Percentiles rank a stretch among this genome's conserved stretches.
Evolutionary conservation across 257 asterid genomes (phyloP).

Genomic region (Mentha longifolia): DNA sequence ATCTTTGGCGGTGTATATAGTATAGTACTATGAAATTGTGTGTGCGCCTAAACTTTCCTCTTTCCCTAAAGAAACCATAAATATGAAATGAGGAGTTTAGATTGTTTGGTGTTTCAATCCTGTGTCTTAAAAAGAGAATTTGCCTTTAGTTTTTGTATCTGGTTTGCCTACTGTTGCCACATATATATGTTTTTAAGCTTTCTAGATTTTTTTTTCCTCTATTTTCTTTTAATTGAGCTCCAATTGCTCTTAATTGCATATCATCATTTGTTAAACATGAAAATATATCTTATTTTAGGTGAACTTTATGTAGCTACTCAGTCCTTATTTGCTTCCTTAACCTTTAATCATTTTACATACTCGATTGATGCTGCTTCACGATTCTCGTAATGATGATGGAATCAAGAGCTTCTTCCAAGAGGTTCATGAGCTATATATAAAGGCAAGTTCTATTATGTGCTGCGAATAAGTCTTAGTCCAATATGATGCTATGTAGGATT

Average conservation of each 20-base stretch:
- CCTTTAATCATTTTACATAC: conserved; percentile 66
- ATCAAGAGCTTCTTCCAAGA: conserved; percentile 98
- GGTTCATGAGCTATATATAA: conserved; percentile 91
- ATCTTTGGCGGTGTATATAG: no score
- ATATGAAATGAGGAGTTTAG: not conserved
- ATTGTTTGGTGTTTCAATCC: conserved; percentile 4
- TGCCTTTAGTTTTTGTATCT: not conserved
- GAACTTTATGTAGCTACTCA: not conserved
- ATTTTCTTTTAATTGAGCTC: not conserved
- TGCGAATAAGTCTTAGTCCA: not conserved
- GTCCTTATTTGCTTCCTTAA: conserved; percentile 48
- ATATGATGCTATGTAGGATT: conserved; percentile 19
- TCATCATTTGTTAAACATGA: conserved; percentile 28
- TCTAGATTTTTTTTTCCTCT: not conserved
- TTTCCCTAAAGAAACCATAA: not conserved
- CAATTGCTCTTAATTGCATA: not conserved
- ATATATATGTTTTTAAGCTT: not conserved
- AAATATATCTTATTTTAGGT: not conserved
- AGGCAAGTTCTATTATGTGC: conserved; percentile 48
- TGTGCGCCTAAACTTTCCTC: not conserved
- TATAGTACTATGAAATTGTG: no score
- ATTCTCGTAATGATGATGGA: conserved; percentile 97
- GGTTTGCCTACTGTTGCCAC: not conserved
- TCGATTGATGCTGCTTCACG: conserved; percentile 95
- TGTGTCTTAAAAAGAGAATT: not conserved